These are phyloP conservation scores for Trametes polyzona DNA, from an alignment of 1,284 basidiomycete species.

Conservation along the genomic window DNA sequence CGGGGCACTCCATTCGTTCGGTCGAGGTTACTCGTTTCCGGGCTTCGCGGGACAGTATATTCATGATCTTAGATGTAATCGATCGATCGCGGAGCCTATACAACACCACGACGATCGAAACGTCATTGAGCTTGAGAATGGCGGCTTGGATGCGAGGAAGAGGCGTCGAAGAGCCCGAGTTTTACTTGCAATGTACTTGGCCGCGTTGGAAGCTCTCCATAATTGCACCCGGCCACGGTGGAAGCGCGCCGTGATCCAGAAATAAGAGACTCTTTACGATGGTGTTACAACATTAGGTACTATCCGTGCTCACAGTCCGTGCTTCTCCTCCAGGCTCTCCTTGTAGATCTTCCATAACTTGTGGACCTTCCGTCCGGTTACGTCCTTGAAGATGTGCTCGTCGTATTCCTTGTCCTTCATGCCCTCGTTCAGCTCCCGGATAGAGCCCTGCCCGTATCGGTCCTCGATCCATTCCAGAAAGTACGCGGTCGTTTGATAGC, in stretches of 20 bases:
- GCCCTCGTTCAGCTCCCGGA: conserved; percentile 57
- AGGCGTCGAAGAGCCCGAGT: neutral
- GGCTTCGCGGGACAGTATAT: neutral
- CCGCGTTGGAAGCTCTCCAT: too few species aligned
- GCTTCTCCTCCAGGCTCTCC: conserved; percentile 36
- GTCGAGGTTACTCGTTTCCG: neutral
- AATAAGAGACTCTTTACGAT: neutral
- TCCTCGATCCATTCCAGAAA: conserved; percentile 75
- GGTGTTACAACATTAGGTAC: neutral
- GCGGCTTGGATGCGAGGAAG: neutral
- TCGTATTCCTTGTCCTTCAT: conserved; percentile 56
- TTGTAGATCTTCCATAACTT: conserved; percentile 63
- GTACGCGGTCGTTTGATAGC: conserved; percentile 71
- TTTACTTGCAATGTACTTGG: neutral
- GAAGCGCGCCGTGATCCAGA: too few species aligned
- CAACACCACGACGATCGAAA: neutral
- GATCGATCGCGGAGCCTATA: neutral
- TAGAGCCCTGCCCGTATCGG: conserved; percentile 53
- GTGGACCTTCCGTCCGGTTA: conserved; percentile 54
- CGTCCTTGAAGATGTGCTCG: conserved; percentile 51
- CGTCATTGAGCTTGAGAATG: neutral
- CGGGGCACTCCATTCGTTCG: too few species aligned
- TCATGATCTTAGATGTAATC: neutral
- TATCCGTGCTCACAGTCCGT: neutral
- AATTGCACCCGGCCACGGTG: too few species aligned